These are phyloP conservation scores for Coccinonectria pachysandricola DNA, from an alignment of 2,329 filamentous ascomycete species.

Conservation along the genomic window DNA sequence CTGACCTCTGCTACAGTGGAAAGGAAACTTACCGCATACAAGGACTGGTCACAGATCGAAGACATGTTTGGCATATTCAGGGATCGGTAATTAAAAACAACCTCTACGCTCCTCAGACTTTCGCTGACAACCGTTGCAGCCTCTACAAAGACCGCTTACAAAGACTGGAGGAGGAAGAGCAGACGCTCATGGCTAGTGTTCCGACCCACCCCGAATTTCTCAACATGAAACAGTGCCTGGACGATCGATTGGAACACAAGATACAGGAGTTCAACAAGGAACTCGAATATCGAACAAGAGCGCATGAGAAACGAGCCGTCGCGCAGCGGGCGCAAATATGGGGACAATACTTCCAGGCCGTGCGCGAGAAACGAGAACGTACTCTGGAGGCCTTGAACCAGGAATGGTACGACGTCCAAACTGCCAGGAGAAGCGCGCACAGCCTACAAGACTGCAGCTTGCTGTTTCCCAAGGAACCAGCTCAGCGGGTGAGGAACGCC, in stretches of 20 bases:
- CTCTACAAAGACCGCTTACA: conserved; percentile 83
- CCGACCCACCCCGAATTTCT: conserved; percentile 87
- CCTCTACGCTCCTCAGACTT: background rate
- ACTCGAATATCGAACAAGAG: conserved; percentile 61
- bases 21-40: conserved; percentile 69
- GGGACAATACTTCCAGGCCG: conserved; percentile 80
- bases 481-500: conserved; percentile 73
- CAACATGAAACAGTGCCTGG: conserved; percentile 78
- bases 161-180: conserved; percentile 62
- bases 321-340: conserved; percentile 79
- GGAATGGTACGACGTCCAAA: conserved; percentile 87
- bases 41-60: conserved; percentile 71
- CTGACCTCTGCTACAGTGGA: conserved; percentile 45
- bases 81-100: conserved; percentile 49
- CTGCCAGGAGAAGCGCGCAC: conserved; percentile 72
- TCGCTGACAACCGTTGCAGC: conserved; percentile 34
- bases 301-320: conserved; percentile 63
- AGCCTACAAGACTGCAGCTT: conserved; percentile 74
- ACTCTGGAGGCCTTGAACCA: conserved; percentile 73
- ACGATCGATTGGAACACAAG: conserved; percentile 73
- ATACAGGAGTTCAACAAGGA: conserved; percentile 65
- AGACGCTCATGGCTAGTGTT: conserved; percentile 45
- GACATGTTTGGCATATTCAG: conserved; percentile 80
- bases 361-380: conserved; percentile 72
- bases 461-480: conserved; percentile 65